Conservation (phyloP, 2,329 filamentous ascomycete genomes). For the Bipolaris victoriae region DNA sequence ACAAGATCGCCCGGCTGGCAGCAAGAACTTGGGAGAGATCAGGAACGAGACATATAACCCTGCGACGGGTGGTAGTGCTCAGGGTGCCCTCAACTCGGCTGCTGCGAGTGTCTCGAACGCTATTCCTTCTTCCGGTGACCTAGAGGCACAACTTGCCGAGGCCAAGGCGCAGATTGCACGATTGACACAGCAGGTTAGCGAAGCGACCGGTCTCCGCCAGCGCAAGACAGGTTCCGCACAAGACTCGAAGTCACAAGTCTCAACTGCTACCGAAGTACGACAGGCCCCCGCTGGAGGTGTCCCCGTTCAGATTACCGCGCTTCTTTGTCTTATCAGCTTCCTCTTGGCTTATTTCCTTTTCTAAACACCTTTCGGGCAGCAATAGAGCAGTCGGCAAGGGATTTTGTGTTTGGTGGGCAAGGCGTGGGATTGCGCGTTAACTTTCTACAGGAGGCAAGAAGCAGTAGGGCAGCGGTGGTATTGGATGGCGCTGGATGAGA, state of each 20-base stretch:
- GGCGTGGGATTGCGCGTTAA: conserved; percentile 29
- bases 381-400: conserved; percentile 24
- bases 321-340: conserved; percentile 87
- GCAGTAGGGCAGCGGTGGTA: conserved; percentile 11
- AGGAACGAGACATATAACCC: conserved; percentile 51
- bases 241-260: conserved; percentile 57
- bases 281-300: conserved; percentile 73
- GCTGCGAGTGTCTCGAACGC: conserved; percentile 58
- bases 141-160: conserved; percentile 75
- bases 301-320: conserved; percentile 81
- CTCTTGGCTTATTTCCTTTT: conserved; percentile 96
- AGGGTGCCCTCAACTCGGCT: conserved; percentile 52
- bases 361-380: conserved; percentile 57
- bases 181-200: conserved; percentile 64
- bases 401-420: conserved; percentile 6
- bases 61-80: conserved; percentile 42
- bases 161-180: conserved; percentile 75
- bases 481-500: conserved; percentile 5
- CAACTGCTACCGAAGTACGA: conserved; percentile 58
- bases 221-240: conserved; percentile 68
- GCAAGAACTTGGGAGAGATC: conserved; percentile 51
- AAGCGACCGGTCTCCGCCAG: conserved; percentile 72
- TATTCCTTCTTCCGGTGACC: conserved; percentile 62
- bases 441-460: conserved; percentile 5
- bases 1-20: conserved; percentile 48